A percentile compares a stretch with the other conserved stretches of the same genome.
phyloP scores from a whole-genome alignment of 106 monocot species.

The Allium cepa region DNA sequence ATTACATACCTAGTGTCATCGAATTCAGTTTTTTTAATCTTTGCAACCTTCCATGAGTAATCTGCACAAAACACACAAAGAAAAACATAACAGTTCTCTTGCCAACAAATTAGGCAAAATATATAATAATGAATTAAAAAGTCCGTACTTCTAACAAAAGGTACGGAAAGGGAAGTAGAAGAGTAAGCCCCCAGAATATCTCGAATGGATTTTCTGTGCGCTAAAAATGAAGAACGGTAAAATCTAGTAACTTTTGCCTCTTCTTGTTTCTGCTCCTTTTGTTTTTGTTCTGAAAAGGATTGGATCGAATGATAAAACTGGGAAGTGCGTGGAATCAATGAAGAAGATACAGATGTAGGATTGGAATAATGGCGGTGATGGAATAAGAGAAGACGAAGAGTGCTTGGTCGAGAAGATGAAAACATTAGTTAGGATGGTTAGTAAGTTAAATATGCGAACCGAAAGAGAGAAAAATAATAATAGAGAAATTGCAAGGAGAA shows the following conservation, averaged over 20 bases:
- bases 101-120: background rate
- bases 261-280: background rate
- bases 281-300: background rate
- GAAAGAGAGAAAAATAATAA: too few species aligned
- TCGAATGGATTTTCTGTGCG: background rate
- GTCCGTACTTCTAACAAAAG: constrained; percentile 3
- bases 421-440: too few species aligned
- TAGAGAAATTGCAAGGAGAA: too few species aligned
- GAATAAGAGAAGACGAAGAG: background rate
- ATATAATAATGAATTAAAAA: background rate
- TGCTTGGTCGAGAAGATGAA: too few species aligned
- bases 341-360: background rate
- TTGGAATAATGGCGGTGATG: background rate
- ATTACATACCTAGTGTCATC: constrained; percentile 40
- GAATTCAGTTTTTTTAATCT: constrained; percentile 31
- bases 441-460: too few species aligned
- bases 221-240: background rate
- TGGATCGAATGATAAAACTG: background rate
- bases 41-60: constrained; percentile 53
- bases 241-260: background rate
- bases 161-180: background rate
- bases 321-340: background rate
- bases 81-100: background rate
- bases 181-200: background rate
- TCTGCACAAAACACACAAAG: constrained; percentile 19